Evolutionary conservation across 192 early-diverging fungal species (phyloP).

Genomic region (Coemansia sp.): DNA sequence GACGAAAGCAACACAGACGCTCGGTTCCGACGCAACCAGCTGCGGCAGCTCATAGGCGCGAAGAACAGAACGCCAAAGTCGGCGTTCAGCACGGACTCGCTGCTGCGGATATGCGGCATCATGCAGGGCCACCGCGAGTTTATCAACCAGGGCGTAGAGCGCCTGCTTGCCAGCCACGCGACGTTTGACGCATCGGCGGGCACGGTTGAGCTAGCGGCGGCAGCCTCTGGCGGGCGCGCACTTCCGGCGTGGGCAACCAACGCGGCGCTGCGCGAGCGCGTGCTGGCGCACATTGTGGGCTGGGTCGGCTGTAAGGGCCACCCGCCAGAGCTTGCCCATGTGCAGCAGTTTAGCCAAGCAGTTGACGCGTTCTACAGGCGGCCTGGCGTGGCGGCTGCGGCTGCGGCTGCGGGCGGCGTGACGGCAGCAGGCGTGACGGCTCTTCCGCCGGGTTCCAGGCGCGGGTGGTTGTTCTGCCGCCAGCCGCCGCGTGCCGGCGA

Average conservation of each 20-base stretch:
- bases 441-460: conserved; percentile 17
- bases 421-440: conserved; percentile 22
- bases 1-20: conserved; percentile 39
- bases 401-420: conserved; percentile 18
- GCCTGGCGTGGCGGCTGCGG: not conserved
- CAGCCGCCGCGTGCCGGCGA: conserved; percentile 27
- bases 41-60: conserved; percentile 24
- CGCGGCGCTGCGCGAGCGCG: conserved; percentile 33
- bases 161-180: conserved; percentile 6
- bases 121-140: conserved; percentile 40
- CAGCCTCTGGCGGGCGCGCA: not conserved
- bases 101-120: conserved; percentile 19
- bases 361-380: conserved; percentile 2
- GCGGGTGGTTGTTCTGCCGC: conserved; percentile 36
- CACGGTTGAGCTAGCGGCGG: conserved; percentile 10
- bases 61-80: conserved; percentile 2
- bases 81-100: conserved; percentile 9
- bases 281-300: conserved; percentile 15
- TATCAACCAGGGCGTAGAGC: conserved; percentile 8
- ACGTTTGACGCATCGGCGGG: conserved; percentile 9
- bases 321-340: conserved; percentile 36
- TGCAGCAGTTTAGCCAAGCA: conserved; percentile 16
- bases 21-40: conserved; percentile 27
- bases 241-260: conserved; percentile 20
- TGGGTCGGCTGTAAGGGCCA: conserved; percentile 32